Percentiles rank a stretch among this genome's conserved stretches.
These are phyloP conservation scores for Pseudopithomyces chartarum DNA, from an alignment of 2,329 filamentous ascomycete species.

Conservation along the genomic window DNA sequence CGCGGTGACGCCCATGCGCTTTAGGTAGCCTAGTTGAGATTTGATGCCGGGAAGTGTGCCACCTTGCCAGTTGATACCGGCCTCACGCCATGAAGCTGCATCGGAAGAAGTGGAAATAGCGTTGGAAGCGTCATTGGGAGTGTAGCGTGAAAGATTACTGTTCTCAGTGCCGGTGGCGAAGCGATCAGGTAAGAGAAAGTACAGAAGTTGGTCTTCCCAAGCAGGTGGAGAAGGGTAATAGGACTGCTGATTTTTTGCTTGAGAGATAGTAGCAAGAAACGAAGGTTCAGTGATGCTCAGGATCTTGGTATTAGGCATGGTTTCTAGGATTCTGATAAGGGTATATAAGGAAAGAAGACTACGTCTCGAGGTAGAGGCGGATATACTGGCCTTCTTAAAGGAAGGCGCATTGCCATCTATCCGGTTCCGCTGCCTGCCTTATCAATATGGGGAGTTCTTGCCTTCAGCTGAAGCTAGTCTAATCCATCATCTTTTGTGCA, in stretches of 20 bases:
- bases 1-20: slow-evolving; percentile 21
- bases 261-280: slow-evolving; percentile 1
- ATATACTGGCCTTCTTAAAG: background rate
- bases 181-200: slow-evolving; percentile 27
- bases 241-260: background rate
- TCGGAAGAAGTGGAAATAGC: slow-evolving; percentile 9
- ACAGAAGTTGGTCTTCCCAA: slow-evolving; percentile 28
- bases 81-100: slow-evolving; percentile 6
- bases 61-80: slow-evolving; percentile 14
- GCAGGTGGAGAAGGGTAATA: slow-evolving; percentile 21
- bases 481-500: background rate
- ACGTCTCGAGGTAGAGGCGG: background rate
- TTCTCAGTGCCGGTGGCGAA: slow-evolving; percentile 21
- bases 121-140: background rate
- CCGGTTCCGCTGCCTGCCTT: background rate
- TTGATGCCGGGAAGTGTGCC: slow-evolving; percentile 23
- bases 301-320: background rate
- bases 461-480: background rate
- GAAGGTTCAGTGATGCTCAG: slow-evolving; percentile 5
- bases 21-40: slow-evolving; percentile 28
- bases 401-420: background rate
- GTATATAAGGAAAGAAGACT: background rate
- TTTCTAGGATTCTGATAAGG: background rate
- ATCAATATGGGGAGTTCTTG: background rate
- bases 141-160: slow-evolving; percentile 1